Conservation (phyloP, 805 yeast species). For the Pichia nakasei region DNA sequence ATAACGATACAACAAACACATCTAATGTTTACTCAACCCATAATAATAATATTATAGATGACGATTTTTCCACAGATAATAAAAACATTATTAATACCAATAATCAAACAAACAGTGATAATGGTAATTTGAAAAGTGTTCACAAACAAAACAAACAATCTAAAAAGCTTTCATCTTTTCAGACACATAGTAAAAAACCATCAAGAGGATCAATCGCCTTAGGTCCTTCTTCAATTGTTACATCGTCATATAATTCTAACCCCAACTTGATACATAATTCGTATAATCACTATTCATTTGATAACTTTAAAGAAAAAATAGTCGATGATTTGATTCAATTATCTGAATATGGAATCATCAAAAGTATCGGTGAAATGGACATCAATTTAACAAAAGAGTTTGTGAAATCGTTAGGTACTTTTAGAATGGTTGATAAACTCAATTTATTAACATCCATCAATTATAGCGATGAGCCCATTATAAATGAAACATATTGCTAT, state of each 20-base stretch:
- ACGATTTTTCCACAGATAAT: not conserved
- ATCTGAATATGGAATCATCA: slow-evolving; percentile 9
- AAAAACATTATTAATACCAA: not conserved
- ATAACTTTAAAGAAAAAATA: slow-evolving; percentile 16
- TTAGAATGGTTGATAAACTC: slow-evolving; percentile 25
- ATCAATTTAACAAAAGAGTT: slow-evolving; percentile 11
- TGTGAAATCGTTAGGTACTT: slow-evolving; percentile 21
- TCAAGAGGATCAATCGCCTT: slow-evolving; percentile 28
- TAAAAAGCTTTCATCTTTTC: not conserved
- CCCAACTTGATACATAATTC: not conserved
- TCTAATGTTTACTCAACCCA: no score
- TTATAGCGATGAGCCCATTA: not conserved
- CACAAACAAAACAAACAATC: not conserved
- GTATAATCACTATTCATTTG: slow-evolving; percentile 14
- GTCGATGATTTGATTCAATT: slow-evolving; percentile 16
- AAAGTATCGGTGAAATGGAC: not conserved
- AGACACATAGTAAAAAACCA: slow-evolving; percentile 19
- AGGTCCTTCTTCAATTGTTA: slow-evolving; percentile 27
- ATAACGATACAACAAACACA: not conserved
- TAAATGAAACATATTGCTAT: slow-evolving; percentile 19
- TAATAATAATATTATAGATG: not conserved
- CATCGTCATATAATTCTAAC: slow-evolving; percentile 16
- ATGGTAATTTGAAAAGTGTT: not conserved
- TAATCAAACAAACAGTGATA: not conserved
- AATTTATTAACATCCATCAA: slow-evolving; percentile 5